Conservation (phyloP, 75 land plant species). For the Cunninghamia lanceolata region DNA sequence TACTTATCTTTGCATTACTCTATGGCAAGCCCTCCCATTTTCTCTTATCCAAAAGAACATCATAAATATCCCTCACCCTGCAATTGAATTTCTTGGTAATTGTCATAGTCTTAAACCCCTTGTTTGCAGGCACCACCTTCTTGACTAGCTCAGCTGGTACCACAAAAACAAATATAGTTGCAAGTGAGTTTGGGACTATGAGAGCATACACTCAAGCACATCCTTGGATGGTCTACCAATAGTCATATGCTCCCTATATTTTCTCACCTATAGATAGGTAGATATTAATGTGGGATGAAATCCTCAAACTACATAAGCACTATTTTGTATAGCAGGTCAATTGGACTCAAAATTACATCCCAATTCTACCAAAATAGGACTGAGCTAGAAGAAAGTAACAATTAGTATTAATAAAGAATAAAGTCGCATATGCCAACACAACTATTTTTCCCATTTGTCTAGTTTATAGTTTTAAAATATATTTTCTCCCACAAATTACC, state of each 20-base stretch:
- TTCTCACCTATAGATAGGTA: conserved; percentile 33
- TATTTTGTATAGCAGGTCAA: too few relatives aligned
- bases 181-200: too few relatives aligned
- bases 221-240: conserved; percentile 90
- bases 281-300: too few relatives aligned
- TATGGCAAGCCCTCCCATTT: conserved; percentile 93
- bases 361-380: neutral
- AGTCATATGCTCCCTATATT: conserved; percentile 63
- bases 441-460: conserved; percentile 49
- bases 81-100: conserved; percentile 81
- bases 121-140: too few relatives aligned
- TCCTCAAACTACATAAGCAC: neutral
- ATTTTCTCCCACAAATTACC: too few relatives aligned
- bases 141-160: too few relatives aligned
- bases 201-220: too few relatives aligned
- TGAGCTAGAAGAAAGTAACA: neutral
- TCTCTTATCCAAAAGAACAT: conserved; percentile 82
- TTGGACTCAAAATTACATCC: neutral
- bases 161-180: too few relatives aligned
- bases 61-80: conserved; percentile 61
- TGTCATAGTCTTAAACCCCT: conserved; percentile 77
- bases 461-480: too few relatives aligned
- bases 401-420: neutral
- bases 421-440: conserved; percentile 45
- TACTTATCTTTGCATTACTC: conserved; percentile 89